Conservation (phyloP, 2,329 filamentous ascomycete species). For the Botrytis sinoallii region DNA sequence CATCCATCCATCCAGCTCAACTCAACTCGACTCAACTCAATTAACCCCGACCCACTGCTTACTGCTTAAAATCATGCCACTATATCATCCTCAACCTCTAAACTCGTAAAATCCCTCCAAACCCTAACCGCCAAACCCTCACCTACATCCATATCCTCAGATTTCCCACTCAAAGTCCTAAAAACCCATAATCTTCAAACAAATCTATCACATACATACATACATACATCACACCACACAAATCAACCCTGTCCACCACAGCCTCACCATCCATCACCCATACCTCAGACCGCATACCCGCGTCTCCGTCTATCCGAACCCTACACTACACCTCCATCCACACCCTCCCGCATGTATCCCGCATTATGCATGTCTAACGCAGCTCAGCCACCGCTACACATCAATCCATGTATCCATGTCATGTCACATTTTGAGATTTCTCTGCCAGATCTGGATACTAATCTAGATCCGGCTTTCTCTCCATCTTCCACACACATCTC, state of each 20-base stretch:
- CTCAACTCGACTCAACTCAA: not conserved
- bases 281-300: not conserved
- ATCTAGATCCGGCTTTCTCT: not conserved
- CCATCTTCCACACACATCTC: not conserved
- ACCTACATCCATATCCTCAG: not conserved
- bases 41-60: not conserved
- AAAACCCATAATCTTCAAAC: not conserved
- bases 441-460: not conserved
- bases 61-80: not conserved
- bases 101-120: not conserved
- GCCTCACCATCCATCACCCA: not conserved
- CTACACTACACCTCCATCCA: not conserved
- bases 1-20: not conserved
- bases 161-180: not conserved
- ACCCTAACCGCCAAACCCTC: not conserved
- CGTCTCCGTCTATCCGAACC: not conserved
- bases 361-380: not conserved
- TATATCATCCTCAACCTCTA: not conserved
- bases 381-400: not conserved
- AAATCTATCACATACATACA: not conserved
- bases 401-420: not conserved
- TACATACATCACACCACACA: not conserved
- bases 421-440: not conserved
- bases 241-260: not conserved
- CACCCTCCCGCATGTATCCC: not conserved